A percentile compares a stretch with the other conserved stretches of the same genome.
These are phyloP conservation scores for Saraca asoca DNA, from an alignment of 331 rosid genomes.

Conservation along the genomic window DNA sequence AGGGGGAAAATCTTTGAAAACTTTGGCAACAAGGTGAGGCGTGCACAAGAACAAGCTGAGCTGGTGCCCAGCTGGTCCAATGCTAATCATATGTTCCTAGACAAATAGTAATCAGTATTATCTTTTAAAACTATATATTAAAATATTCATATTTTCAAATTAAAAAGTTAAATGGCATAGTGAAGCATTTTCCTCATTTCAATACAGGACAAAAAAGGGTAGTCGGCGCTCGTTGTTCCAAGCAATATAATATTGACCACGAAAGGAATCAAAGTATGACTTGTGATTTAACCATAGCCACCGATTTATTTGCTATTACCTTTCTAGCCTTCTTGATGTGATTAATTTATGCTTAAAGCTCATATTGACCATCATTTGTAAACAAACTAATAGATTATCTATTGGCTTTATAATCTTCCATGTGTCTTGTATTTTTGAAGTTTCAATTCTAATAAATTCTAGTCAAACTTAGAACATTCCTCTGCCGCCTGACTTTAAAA, in stretches of 20 bases:
- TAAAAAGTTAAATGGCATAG: no score
- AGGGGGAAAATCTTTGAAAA: background rate
- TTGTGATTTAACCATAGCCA: background rate
- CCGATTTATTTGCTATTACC: conserved; percentile 13
- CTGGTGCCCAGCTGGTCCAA: background rate
- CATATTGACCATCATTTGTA: no score
- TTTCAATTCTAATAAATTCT: no score
- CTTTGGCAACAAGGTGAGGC: background rate
- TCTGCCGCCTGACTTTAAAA: no score
- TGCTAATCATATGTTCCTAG: background rate
- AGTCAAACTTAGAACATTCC: no score
- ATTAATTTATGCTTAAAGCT: background rate
- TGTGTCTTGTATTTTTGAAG: no score
- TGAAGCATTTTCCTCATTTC: no score
- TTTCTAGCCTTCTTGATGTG: background rate
- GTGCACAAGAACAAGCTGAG: background rate
- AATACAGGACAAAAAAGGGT: background rate
- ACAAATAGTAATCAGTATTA: no score
- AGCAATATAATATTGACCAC: conserved; percentile 33
- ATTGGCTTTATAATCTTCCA: no score
- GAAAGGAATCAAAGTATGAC: conserved; percentile 24
- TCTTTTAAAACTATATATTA: no score
- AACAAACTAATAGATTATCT: no score
- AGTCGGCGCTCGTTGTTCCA: background rate
- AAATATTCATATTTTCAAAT: no score